A percentile compares a stretch with the other conserved stretches of the same genome.
These are phyloP conservation scores for Suillus cothurnatus DNA, from an alignment of 768 basidiomycete species.

Conservation along the genomic window DNA sequence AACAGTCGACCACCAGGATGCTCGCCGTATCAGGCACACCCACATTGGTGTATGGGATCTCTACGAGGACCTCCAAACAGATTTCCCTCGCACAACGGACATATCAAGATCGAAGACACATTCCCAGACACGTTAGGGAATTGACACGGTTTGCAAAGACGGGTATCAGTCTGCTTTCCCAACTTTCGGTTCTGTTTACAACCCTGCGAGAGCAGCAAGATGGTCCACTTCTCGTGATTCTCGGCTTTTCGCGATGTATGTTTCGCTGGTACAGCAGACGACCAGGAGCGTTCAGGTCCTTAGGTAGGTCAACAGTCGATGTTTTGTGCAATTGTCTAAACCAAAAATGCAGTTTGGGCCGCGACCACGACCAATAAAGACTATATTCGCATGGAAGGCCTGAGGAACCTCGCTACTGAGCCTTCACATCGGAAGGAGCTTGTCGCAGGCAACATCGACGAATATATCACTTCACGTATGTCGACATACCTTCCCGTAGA, in stretches of 20 bases:
- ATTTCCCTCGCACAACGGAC: too few relatives aligned
- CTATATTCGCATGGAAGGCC: constrained; percentile 64
- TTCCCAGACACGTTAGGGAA: too few relatives aligned
- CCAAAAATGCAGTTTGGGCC: constrained; percentile 55
- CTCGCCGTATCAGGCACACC: background rate
- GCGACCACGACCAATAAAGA: constrained; percentile 69
- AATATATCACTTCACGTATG: constrained; percentile 56
- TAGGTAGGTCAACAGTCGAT: constrained; percentile 22
- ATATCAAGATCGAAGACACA: too few relatives aligned
- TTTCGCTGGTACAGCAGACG: constrained; percentile 37
- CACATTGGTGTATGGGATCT: constrained; percentile 74
- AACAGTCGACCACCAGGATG: constrained; percentile 1
- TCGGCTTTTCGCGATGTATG: constrained; percentile 56
- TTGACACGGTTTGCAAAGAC: too few relatives aligned
- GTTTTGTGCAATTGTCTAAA: background rate
- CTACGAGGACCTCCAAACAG: too few relatives aligned
- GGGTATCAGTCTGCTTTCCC: constrained; percentile 58
- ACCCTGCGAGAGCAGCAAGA: constrained; percentile 65
- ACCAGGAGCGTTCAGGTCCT: constrained; percentile 16
- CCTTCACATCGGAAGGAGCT: constrained; percentile 68
- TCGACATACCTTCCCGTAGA: background rate
- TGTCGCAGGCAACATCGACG: constrained; percentile 63
- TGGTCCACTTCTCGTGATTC: constrained; percentile 54
- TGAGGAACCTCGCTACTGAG: constrained; percentile 55
- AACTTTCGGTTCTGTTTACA: constrained; percentile 57